Percentiles rank a stretch among this genome's conserved stretches.
Evolutionary conservation across 495 filamentous ascomycete species (phyloP).

Genomic region (Penicillium bovifimosum): DNA sequence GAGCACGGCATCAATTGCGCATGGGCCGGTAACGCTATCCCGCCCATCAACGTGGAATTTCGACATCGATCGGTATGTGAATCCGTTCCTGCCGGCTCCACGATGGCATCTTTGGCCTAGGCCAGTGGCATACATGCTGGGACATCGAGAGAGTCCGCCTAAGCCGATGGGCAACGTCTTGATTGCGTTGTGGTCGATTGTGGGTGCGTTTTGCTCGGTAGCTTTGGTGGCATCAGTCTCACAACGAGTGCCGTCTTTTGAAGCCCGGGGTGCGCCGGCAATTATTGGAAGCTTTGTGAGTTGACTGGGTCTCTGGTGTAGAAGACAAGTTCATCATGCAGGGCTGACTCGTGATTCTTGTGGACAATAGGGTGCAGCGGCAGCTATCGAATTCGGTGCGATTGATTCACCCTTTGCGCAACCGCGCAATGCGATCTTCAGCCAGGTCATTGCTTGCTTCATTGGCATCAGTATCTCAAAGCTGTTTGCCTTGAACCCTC

Average conservation of each 20-base stretch:
- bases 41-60: constrained; percentile 42
- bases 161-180: constrained; percentile 34
- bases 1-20: constrained; percentile 7
- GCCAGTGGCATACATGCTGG: constrained; percentile 38
- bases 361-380: constrained; percentile 59
- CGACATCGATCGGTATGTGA: constrained; percentile 62
- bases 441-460: constrained; percentile 63
- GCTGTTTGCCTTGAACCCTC: constrained; percentile 57
- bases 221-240: constrained; percentile 38
- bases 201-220: constrained; percentile 43
- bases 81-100: constrained; percentile 52
- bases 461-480: constrained; percentile 66
- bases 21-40: constrained; percentile 4
- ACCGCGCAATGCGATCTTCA: constrained; percentile 69
- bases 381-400: constrained; percentile 66
- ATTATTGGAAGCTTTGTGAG: constrained; percentile 43
- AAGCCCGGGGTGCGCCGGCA: constrained; percentile 31
- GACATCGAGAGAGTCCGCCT: constrained; percentile 29
- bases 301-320: background rate
- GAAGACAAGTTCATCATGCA: background rate
- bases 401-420: constrained; percentile 82
- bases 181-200: constrained; percentile 37
- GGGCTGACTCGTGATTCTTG: background rate
- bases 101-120: constrained; percentile 35
- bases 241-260: constrained; percentile 34